Evolutionary conservation across 192 early-diverging fungal genomes (phyloP).

Genomic region (Podila horticola): DNA sequence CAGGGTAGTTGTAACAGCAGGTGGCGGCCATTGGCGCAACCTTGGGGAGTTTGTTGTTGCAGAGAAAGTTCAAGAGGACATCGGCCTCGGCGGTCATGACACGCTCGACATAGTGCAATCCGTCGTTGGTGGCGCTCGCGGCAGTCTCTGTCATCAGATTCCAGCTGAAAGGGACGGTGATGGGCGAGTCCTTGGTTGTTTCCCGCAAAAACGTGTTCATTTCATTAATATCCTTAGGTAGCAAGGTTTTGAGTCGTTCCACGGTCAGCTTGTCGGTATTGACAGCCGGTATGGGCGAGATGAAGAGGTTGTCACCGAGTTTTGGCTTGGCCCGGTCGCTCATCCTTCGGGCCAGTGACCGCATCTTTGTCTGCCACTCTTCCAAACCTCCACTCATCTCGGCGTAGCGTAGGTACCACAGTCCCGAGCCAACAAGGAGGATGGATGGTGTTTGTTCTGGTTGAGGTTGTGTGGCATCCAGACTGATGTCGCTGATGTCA

Average conservation of each 20-base stretch:
- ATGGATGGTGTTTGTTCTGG: slow-evolving; percentile 36
- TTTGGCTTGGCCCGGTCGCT: background rate
- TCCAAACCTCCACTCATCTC: slow-evolving; percentile 51
- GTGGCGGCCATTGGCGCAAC: slow-evolving; percentile 61
- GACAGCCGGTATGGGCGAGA: slow-evolving; percentile 53
- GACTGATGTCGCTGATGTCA: background rate
- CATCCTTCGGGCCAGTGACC: slow-evolving; percentile 41
- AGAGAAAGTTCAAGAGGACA: slow-evolving; percentile 71
- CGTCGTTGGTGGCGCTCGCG: slow-evolving; percentile 64
- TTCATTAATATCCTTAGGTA: slow-evolving; percentile 49
- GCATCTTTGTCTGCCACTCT: slow-evolving; percentile 56
- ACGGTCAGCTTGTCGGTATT: slow-evolving; percentile 59
- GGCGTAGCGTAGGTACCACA: slow-evolving; percentile 73
- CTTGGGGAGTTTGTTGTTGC: slow-evolving; percentile 62
- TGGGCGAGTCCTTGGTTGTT: slow-evolving; percentile 4
- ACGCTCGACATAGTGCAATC: slow-evolving; percentile 69
- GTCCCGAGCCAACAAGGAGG: slow-evolving; percentile 64
- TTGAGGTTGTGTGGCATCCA: background rate
- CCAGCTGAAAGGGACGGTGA: slow-evolving; percentile 65
- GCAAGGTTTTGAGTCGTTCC: slow-evolving; percentile 58
- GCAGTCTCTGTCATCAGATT: slow-evolving; percentile 54
- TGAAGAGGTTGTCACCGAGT: slow-evolving; percentile 39
- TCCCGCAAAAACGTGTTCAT: slow-evolving; percentile 68
- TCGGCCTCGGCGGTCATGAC: slow-evolving; percentile 62
- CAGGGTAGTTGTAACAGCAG: slow-evolving; percentile 69